Base-by-base conservation (phyloP, 768 basidiomycete species). In the Chalciporus piperatus region DNA sequence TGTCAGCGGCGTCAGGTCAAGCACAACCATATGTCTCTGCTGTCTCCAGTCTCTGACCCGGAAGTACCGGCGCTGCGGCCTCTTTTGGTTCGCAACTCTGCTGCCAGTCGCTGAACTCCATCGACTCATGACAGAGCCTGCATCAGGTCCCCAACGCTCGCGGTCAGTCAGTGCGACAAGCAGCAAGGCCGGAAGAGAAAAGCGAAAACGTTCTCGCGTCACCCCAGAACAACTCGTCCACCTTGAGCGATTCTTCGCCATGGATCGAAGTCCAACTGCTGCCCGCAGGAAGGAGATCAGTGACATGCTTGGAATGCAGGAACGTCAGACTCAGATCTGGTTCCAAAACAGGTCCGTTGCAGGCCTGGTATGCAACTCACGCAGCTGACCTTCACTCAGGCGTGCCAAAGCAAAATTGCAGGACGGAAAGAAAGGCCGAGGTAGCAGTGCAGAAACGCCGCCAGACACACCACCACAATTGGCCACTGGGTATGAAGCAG, bases 271-370 rank as follows among this genome's bases (percentile, higher is more conserved):
- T 63, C 90, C 90, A 10, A 85, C 85, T 3, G 84, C 85, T 2
- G 76, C 78, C 11, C 77, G 82, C 44, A 76, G 90, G 39, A 80
- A 82, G 48, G 89, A 90, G 59, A 89, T 92, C 47, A 82, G 85
- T 51, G 79, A 83, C 22, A 67, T 80, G 49, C 74, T 92, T 5
- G 87, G 87, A 14, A 90, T 92, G 85, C 80, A 87, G 45, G 90
- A 92, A 69, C 83, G 89, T 33, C 90, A 92, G 73, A 90, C 87
- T 0, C 90, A 92, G 69, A 87, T 92, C 42, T 92, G 90, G 90
- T 92, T 91, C 60, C 89, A 92, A 66, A 92, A 92, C 64, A 76
- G 89, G 89, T 59, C 23, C 7, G 58, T 56, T 5, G 3, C 30
- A 6, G 28, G 28, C 9, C 38, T 45, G 11, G 12, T 39, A 2